Evolutionary conservation across 1,284 basidiomycete species (phyloP), one percentile per base, ranked within the genome.

Genomic region (Puccinia coronata): DNA sequence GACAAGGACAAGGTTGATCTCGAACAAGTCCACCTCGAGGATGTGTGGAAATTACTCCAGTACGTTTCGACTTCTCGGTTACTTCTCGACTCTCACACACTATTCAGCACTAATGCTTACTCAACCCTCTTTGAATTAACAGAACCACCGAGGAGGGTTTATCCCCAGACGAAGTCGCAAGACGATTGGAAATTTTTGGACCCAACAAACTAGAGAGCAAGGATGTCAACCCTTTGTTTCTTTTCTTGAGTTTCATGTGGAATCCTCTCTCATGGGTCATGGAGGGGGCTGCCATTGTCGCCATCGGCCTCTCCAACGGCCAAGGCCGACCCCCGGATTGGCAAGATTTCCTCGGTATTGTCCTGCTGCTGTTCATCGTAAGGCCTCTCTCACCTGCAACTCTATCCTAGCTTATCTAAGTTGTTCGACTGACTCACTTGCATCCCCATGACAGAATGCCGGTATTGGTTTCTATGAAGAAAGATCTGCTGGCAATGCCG

Each of bases 1-100:
- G 93, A 96, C 88, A 97, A 96, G 89, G 95, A 98, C 88, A 98
- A 98, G 89, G 96, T 98, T 87, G 96, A 98, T 88, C 90, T 98
- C 81, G 96, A 98, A 89, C 96, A 94, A 71, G 92, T 98, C 86
- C 93, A 95, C 85, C 93, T 98, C 87, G 95, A 96, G 84, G 95
- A 98, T 86, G 95, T 98, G 87, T 96, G 96, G 90, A 94, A 92
- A 83, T 92, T 98, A 83, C 91, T 98, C 78, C 95, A 98, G 88
- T 96, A 91, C 85, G 89, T 90, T 23, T 53, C 51, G 2, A 39
- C 31, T 25, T 80, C 28, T 39, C n/a, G n/a, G n/a, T n/a, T n/a
- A n/a, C n/a, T n/a, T n/a, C n/a, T n/a, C n/a, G n/a, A 16, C 39
- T 28, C 5, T 23, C 55, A 63, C 14, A 36, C 59, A n/a, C 41